phyloP scores from a whole-genome alignment of 495 filamentous ascomycete species.

The Xylaria cubensis region DNA sequence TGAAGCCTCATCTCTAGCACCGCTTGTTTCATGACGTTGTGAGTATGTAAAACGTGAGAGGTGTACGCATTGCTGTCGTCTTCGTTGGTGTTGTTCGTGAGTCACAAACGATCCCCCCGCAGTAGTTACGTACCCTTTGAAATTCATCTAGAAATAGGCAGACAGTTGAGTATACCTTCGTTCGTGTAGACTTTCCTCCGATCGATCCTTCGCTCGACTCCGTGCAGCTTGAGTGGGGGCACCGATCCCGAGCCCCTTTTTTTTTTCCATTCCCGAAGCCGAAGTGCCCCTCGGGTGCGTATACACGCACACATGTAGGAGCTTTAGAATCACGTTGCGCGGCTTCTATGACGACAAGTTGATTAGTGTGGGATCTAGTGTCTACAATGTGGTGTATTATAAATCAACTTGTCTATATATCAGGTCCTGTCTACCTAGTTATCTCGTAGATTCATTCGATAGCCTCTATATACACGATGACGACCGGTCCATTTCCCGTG shows the following conservation, averaged over 20 bases:
- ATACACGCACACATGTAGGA: not conserved
- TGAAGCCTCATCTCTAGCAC: not conserved
- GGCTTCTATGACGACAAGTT: not conserved
- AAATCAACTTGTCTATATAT: not conserved
- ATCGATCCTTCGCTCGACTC: not conserved
- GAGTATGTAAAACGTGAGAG: not conserved
- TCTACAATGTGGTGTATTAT: not conserved
- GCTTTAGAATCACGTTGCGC: not conserved
- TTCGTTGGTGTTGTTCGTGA: not conserved
- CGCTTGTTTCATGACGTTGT: not conserved
- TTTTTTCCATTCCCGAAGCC: conserved; percentile 5
- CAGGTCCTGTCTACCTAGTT: not conserved
- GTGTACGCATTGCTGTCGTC: not conserved
- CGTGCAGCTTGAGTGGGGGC: not conserved
- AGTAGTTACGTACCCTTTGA: not conserved
- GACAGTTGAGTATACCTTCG: not conserved
- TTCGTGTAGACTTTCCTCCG: not conserved
- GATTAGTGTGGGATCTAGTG: not conserved
- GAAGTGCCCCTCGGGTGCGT: not conserved
- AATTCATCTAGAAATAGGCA: not conserved
- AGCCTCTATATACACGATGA: not conserved
- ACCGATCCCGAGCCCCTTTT: not conserved
- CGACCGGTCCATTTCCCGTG: conserved; percentile 35
- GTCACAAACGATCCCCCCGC: not conserved
- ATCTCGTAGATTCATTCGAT: not conserved